A percentile compares a stretch with the other conserved stretches of the same genome.
Conservation (phyloP, 2,329 filamentous ascomycete genomes). For the Diaporthe longicolla region DNA sequence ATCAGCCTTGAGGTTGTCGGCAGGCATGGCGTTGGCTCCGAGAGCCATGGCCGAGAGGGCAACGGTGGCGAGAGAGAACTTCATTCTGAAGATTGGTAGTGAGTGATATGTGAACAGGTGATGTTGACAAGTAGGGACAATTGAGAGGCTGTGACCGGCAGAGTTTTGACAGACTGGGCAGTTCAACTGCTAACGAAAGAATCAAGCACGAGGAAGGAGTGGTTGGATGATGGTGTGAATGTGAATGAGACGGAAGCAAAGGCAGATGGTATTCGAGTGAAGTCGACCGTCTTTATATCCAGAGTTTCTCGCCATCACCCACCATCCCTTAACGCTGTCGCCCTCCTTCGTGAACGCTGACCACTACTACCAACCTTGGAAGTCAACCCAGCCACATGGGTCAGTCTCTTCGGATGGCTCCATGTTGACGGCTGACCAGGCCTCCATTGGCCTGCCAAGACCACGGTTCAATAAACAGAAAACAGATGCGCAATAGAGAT, state of each 20-base stretch:
- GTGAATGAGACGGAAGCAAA: slow-evolving; percentile 5
- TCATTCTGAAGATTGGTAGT: slow-evolving; percentile 22
- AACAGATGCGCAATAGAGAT: slow-evolving; percentile 22
- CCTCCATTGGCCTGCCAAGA: slow-evolving; percentile 20
- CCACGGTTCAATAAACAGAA: slow-evolving; percentile 24
- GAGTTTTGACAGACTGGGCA: slow-evolving; percentile 31
- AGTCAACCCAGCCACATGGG: slow-evolving; percentile 12
- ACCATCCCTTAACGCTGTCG: neutral
- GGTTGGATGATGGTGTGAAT: slow-evolving; percentile 25
- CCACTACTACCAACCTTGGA: neutral
- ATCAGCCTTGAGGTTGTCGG: slow-evolving; percentile 24
- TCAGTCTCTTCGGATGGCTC: slow-evolving; percentile 6
- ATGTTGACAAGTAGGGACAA: neutral
- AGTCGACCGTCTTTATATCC: slow-evolving; percentile 18
- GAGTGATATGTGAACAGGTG: neutral
- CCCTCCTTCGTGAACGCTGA: neutral
- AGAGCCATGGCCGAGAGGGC: slow-evolving; percentile 35
- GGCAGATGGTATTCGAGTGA: neutral
- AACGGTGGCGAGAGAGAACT: slow-evolving; percentile 33
- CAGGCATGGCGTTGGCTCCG: slow-evolving; percentile 25
- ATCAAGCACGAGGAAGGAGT: slow-evolving; percentile 28
- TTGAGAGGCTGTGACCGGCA: slow-evolving; percentile 9
- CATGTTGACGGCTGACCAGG: neutral
- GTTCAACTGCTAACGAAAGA: slow-evolving; percentile 36
- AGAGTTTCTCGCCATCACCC: neutral